These are phyloP conservation scores for Hordeum vulgare DNA, from an alignment of 176 grass and related monocot genomes.

Conservation along the genomic window MorexV3_pseudomolecules_assembly NC_058518.1:240225813-240226312, in stretches of 20 bases:
- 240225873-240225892: neutral
- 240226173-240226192: conserved; percentile 9
- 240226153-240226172: conserved; percentile 9
- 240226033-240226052: neutral
- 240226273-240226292: neutral
- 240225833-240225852: neutral
- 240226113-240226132: conserved; percentile 8
- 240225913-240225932: conserved; percentile 14
- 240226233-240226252: conserved; percentile 11
- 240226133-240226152: conserved; percentile 3
- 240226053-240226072: neutral
- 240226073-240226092: neutral
- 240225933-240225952: neutral
- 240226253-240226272: conserved; percentile 2
- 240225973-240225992: neutral
- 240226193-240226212: neutral
- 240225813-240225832: neutral
- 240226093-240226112: conserved; percentile 2
- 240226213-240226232: conserved; percentile 4
- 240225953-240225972: neutral
- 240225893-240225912: neutral
- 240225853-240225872: neutral
- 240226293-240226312: conserved; percentile 17
- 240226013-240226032: neutral
- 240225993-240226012: neutral